Evolutionary conservation across 306 rosid genomes (phyloP).

Genomic region (Cotoneaster glaucophyllus): DNA sequence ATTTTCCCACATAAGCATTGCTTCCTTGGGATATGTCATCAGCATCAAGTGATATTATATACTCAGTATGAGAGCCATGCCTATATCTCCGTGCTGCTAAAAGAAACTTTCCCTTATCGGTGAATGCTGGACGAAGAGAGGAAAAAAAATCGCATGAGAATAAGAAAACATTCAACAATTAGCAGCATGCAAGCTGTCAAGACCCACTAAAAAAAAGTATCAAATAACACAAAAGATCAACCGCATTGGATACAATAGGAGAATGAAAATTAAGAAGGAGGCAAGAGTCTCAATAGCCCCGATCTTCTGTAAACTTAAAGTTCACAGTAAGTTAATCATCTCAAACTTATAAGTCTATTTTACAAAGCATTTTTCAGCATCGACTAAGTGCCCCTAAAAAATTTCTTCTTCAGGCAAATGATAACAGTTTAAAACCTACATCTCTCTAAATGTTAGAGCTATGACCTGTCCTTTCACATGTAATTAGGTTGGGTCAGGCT

Average conservation of each 20-base stretch:
- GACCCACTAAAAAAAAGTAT: not conserved
- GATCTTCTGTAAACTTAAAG: not conserved
- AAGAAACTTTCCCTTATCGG: conserved; percentile 89
- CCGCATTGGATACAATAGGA: not conserved
- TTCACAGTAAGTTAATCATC: not conserved
- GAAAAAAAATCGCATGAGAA: not conserved
- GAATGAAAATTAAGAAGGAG: not conserved
- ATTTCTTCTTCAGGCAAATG: conserved; percentile 2
- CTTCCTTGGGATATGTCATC: conserved; percentile 92
- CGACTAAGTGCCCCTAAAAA: conserved; percentile 4
- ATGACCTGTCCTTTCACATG: not conserved
- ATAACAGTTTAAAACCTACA: not conserved
- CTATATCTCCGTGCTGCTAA: conserved; percentile 91
- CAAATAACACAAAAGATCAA: not conserved
- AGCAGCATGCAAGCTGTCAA: conserved; percentile 9
- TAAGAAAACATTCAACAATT: conserved; percentile 8
- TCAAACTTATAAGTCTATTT: not conserved
- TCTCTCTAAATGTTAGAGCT: not conserved
- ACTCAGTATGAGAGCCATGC: conserved; percentile 81
- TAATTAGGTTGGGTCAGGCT: not conserved
- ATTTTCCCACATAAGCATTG: conserved; percentile 93
- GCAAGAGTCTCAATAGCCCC: not conserved
- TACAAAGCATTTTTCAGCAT: not conserved
- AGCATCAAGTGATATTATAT: conserved; percentile 84
- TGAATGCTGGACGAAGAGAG: conserved; percentile 53